Conservation (phyloP, 192 early-diverging fungal species). For the Backusella australiensis region DNA sequence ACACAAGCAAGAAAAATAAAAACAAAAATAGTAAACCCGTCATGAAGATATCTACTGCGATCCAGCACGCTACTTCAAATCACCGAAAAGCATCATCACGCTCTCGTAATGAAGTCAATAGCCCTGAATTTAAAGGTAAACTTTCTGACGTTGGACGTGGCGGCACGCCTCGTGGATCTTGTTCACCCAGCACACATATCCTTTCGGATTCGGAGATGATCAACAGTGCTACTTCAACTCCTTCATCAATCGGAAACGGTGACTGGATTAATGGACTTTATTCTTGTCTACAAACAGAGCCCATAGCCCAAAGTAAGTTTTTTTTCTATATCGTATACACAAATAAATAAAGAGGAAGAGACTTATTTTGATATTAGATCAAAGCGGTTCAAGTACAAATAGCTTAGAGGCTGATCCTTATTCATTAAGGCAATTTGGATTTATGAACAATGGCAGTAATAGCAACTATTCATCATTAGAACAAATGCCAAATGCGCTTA, state of each 20-base stretch:
- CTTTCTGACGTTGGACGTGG: constrained; percentile 1
- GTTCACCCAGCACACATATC: background rate
- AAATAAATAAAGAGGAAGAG: background rate
- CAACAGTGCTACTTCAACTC: constrained; percentile 7
- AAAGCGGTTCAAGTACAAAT: background rate
- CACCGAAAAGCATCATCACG: background rate
- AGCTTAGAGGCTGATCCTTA: constrained; percentile 13
- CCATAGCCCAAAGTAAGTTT: constrained; percentile 11
- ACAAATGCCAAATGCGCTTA: background rate
- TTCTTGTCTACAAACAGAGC: constrained; percentile 13
- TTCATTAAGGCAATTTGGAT: constrained; percentile 23
- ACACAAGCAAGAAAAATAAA: background rate
- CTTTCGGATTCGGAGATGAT: constrained; percentile 1
- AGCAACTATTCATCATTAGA: constrained; percentile 15
- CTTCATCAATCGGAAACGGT: constrained; percentile 20
- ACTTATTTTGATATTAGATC: background rate
- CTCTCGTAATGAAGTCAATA: constrained; percentile 7
- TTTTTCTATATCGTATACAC: background rate
- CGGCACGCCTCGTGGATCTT: background rate
- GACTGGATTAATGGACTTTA: constrained; percentile 35
- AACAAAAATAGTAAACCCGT: background rate
- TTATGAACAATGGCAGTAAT: constrained; percentile 16
- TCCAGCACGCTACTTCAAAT: background rate
- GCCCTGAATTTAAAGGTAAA: background rate
- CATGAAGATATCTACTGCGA: background rate